phyloP scores from a whole-genome alignment of 352 stramenopile genomes.

The Phytopythium kandeliae region DNA sequence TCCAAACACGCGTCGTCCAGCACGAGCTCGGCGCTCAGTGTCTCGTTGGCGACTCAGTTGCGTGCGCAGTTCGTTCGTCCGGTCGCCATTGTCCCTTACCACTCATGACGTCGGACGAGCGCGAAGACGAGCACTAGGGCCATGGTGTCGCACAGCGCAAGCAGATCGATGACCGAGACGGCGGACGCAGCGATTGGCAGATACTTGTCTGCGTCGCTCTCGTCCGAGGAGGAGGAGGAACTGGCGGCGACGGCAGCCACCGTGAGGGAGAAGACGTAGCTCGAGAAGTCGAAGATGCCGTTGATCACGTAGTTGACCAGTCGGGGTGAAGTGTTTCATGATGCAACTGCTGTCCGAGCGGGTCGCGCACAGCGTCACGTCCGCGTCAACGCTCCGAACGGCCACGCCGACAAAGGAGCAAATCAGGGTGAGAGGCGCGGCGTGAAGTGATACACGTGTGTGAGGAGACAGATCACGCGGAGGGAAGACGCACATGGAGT shows the following conservation, averaged over 20 bases:
- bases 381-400: no score
- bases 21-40: constrained; percentile 27
- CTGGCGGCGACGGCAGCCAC: constrained; percentile 12
- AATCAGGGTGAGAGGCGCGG: no score
- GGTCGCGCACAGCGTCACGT: no score
- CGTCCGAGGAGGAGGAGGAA: background rate
- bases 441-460: no score
- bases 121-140: constrained; percentile 10
- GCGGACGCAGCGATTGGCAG: constrained; percentile 32
- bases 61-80: constrained; percentile 33
- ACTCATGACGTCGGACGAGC: no score
- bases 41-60: constrained; percentile 36
- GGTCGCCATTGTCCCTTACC: constrained; percentile 47
- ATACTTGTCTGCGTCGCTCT: constrained; percentile 20
- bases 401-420: no score
- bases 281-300: constrained; percentile 36
- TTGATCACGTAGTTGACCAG: constrained; percentile 41
- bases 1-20: constrained; percentile 25
- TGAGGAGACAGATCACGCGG: no score
- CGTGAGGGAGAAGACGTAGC: constrained; percentile 53
- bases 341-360: no score
- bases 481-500: no score
- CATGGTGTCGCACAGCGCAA: constrained; percentile 23
- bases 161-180: constrained; percentile 23
- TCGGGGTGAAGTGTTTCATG: no score